Base-by-base conservation (phyloP, 164 flowering plant genomes). In the Sextonia rubra region DNA sequence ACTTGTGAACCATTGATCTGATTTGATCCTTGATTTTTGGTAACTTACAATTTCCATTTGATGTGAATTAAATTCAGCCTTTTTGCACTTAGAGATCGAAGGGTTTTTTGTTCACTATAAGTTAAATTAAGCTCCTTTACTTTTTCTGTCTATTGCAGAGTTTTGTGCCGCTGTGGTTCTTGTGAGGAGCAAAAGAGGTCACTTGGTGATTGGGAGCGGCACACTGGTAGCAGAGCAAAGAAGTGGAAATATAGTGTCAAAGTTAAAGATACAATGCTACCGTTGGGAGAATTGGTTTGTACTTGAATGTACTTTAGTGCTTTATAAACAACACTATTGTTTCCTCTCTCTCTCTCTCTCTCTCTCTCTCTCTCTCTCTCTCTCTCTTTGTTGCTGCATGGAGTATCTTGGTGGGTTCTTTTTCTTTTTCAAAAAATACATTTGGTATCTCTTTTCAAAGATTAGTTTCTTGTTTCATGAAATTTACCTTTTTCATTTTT, bases 251-350 rank as follows among this genome's bases (percentile, higher is more conserved):
- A 80, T 22, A 91, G 91, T 79, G 85, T 96, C 71, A 86, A 74
- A 81, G 95, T 96, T 77, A 93, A 93, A 84, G 91, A 84, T 71
- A 88, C 97, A 79, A 77, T 86, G 92, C 69, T 88, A 67, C 80
- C 92, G 29, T 87, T 96, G 67, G 93, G 89, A 73, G 87, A 90
- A 83, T 93, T 97, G 99, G 99, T 96, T 68, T 70, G 97, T 91
- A 71, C 71, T 64, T 64, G 20, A 55, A 26, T 70, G 22, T 44
- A 75, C 60, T 74, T 69, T 72, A 15, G 73, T 68, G 64, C 23
- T 66, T 17, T 72, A 0, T 30, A 65, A 62, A 62, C 24, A 62
- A 23, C 26, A 27, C 29, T 62, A n/a, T 12, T 25, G 29, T 23
- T 62, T 25, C 29, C 65, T 17, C 12, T 37, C 8, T 8, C 1